Evolutionary conservation across 1,139 yeast species (phyloP).

Genomic region (Lodderomyces parapsilosis): DNA sequence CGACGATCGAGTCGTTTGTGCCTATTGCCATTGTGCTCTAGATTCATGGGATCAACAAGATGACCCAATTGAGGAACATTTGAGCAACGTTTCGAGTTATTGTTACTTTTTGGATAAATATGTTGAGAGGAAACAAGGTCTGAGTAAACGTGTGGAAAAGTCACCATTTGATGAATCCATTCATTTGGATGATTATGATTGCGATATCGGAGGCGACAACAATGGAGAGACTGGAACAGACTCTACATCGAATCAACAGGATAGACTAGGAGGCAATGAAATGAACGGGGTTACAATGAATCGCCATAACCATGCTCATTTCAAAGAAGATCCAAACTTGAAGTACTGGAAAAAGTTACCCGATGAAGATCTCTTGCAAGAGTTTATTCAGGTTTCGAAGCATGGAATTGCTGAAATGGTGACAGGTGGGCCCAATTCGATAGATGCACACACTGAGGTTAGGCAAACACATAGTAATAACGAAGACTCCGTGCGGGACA

Average conservation of each 20-base stretch:
- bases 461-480: background rate
- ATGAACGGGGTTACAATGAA: background rate
- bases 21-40: slow-evolving; percentile 66
- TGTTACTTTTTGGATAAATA: slow-evolving; percentile 47
- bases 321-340: slow-evolving; percentile 20
- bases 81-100: slow-evolving; percentile 34
- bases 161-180: background rate
- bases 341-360: slow-evolving; percentile 27
- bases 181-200: background rate
- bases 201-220: background rate
- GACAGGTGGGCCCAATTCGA: background rate
- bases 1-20: slow-evolving; percentile 70
- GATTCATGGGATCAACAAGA: slow-evolving; percentile 75
- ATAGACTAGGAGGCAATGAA: background rate
- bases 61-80: slow-evolving; percentile 59
- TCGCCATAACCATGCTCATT: background rate
- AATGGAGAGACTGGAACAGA: background rate
- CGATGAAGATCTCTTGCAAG: slow-evolving; percentile 23
- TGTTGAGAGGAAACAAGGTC: slow-evolving; percentile 5
- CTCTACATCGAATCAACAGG: too few relatives aligned
- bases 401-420: slow-evolving; percentile 2
- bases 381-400: slow-evolving; percentile 18
- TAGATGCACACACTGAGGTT: background rate
- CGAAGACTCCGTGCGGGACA: background rate
- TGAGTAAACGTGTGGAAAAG: background rate